Evolutionary conservation across 1,284 basidiomycete genomes (phyloP).

Genomic region (Malassezia brasiliensis): DNA sequence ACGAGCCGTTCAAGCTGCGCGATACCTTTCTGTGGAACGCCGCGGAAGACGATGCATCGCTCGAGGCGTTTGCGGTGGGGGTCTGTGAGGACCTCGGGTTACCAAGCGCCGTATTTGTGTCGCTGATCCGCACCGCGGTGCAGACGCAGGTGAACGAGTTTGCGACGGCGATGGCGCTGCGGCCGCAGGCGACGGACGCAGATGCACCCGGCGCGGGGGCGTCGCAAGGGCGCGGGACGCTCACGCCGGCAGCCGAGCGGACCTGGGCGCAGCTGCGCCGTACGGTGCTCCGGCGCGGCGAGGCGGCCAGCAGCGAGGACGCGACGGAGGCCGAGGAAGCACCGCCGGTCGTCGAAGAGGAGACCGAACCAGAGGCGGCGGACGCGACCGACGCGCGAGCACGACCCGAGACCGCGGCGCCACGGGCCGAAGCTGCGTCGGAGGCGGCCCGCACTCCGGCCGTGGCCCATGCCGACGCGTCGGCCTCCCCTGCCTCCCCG

Average conservation of each 20-base stretch:
- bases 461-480: too few species aligned
- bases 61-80: constrained; percentile 77
- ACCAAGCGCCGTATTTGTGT: constrained; percentile 58
- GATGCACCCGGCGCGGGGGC: constrained; percentile 4
- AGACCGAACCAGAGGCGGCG: constrained; percentile 16
- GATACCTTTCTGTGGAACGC: constrained; percentile 98
- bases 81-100: constrained; percentile 85
- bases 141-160: constrained; percentile 77
- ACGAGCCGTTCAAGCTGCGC: constrained; percentile 75
- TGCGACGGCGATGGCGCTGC: constrained; percentile 33
- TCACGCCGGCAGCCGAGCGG: constrained; percentile 2
- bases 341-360: too few species aligned
- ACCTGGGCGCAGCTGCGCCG: neutral
- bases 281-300: neutral
- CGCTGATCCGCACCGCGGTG: constrained; percentile 70
- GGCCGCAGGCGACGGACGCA: neutral
- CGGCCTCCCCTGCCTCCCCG: too few species aligned
- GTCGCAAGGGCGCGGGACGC: constrained; percentile 2
- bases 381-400: neutral
- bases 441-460: neutral
- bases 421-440: constrained; percentile 14
- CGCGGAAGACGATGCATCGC: constrained; percentile 73
- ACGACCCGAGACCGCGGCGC: constrained; percentile 32
- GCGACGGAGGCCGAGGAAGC: constrained; percentile 22
- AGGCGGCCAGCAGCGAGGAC: constrained; percentile 53